These are phyloP conservation scores for Pseudocercospora fijiensis DNA, from an alignment of 2,329 filamentous ascomycete genomes.

Conservation along the genomic window DNA sequence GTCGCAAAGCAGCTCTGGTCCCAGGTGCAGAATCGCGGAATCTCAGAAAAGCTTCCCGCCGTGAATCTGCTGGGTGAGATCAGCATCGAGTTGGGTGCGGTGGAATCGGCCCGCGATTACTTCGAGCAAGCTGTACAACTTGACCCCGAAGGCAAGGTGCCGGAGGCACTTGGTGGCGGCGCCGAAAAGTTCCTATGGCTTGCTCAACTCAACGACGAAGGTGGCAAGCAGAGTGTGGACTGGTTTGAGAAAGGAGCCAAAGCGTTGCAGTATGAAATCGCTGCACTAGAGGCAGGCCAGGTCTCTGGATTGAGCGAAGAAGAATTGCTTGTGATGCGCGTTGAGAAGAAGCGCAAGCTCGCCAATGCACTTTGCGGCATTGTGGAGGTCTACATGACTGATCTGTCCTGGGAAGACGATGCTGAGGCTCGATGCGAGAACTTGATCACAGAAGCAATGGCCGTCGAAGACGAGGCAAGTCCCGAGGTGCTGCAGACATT, in stretches of 20 bases:
- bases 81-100: conserved; percentile 76
- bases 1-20: conserved; percentile 55
- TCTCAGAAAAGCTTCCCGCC: conserved; percentile 57
- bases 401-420: conserved; percentile 73
- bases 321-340: conserved; percentile 45
- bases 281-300: conserved; percentile 55
- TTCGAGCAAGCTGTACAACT: conserved; percentile 72
- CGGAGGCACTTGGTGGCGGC: conserved; percentile 73
- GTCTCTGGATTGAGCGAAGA: conserved; percentile 36
- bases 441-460: conserved; percentile 84
- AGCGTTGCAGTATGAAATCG: conserved; percentile 70
- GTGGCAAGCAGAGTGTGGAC: conserved; percentile 58
- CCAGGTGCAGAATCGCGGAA: conserved; percentile 43
- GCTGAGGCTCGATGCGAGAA: conserved; percentile 85
- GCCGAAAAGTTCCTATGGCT: conserved; percentile 94
- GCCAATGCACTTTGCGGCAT: conserved; percentile 92
- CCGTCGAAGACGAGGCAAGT: conserved; percentile 71
- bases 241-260: conserved; percentile 68
- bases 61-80: conserved; percentile 79
- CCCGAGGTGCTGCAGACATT: conserved; percentile 94
- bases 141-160: conserved; percentile 70
- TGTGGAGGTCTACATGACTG: conserved; percentile 98
- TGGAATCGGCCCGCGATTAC: conserved; percentile 68
- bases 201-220: conserved; percentile 75
- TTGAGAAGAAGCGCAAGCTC: conserved; percentile 77